A percentile compares a stretch with the other conserved stretches of the same genome.
Conservation (phyloP, 179 eudicot genomes). For the Nepenthes alata region DNA sequence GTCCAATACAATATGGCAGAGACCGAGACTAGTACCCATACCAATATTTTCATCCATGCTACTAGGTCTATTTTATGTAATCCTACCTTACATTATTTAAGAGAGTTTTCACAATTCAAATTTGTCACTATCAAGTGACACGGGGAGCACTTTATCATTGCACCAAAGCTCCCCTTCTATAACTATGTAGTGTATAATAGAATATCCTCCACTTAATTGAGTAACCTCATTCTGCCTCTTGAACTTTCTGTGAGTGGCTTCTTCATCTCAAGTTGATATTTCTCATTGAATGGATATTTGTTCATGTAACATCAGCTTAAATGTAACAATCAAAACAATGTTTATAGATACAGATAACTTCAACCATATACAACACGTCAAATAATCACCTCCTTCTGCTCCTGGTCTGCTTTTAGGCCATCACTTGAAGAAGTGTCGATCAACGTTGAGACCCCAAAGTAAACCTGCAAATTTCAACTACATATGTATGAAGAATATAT, state of each 20-base stretch:
- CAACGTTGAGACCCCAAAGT: constrained; percentile 85
- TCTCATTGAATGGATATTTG: not conserved
- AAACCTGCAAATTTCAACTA: constrained; percentile 39
- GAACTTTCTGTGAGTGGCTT: not conserved
- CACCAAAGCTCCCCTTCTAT: too few relatives aligned
- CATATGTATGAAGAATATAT: not conserved
- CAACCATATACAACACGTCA: not conserved
- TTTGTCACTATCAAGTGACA: too few relatives aligned
- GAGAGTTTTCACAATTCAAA: too few relatives aligned
- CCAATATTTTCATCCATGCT: too few relatives aligned
- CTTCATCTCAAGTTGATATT: not conserved
- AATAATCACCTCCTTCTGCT: constrained; percentile 70
- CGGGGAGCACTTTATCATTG: too few relatives aligned
- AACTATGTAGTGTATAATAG: too few relatives aligned
- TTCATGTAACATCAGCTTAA: not conserved
- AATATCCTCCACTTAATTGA: not conserved
- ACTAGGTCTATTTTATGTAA: too few relatives aligned
- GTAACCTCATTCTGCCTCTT: not conserved
- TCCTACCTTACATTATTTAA: too few relatives aligned
- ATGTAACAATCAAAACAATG: not conserved
- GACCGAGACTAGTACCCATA: too few relatives aligned
- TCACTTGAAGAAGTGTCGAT: constrained; percentile 69
- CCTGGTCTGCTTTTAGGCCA: constrained; percentile 73
- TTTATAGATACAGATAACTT: not conserved
- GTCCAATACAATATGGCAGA: too few relatives aligned